Conservation (phyloP, 2,329 filamentous ascomycete genomes). For the Penicillium frequentans region DNA sequence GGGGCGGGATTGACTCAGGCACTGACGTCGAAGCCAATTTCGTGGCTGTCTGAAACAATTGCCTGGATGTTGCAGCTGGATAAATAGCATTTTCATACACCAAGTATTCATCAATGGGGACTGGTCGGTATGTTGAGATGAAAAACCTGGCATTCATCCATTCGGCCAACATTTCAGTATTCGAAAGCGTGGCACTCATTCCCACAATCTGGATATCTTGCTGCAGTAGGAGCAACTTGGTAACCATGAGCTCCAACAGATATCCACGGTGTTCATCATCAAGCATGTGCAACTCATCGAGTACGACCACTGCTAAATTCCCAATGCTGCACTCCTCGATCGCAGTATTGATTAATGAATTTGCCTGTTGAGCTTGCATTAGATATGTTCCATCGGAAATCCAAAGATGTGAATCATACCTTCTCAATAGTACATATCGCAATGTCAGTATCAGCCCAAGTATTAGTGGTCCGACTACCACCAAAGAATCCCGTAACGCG, state of each 20-base stretch:
- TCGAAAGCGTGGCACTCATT: slow-evolving; percentile 78
- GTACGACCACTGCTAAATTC: slow-evolving; percentile 65
- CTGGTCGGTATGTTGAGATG: slow-evolving; percentile 69
- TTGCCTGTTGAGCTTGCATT: slow-evolving; percentile 56
- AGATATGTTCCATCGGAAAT: background rate
- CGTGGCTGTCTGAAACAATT: slow-evolving; percentile 58
- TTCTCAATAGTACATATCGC: slow-evolving; percentile 80
- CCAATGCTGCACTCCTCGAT: slow-evolving; percentile 69
- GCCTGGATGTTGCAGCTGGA: slow-evolving; percentile 58
- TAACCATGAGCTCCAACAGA: slow-evolving; percentile 70
- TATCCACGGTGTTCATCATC: slow-evolving; percentile 76
- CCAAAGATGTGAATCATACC: slow-evolving; percentile 33
- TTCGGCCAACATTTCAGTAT: slow-evolving; percentile 65
- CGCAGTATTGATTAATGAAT: slow-evolving; percentile 69
- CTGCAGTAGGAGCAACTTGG: slow-evolving; percentile 69
- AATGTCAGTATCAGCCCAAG: slow-evolving; percentile 74
- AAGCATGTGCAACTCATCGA: slow-evolving; percentile 82
- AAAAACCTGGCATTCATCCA: slow-evolving; percentile 74
- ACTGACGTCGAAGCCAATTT: slow-evolving; percentile 43
- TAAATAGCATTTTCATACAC: slow-evolving; percentile 71
- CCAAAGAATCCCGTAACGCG: slow-evolving; percentile 73
- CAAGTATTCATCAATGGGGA: slow-evolving; percentile 74
- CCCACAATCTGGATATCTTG: slow-evolving; percentile 70
- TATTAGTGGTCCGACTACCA: slow-evolving; percentile 65
- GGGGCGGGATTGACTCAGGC: slow-evolving; percentile 35